A percentile compares a stretch with the other conserved stretches of the same genome.
Conservation (phyloP, 495 filamentous ascomycete genomes). For the Pyronema domesticum region DNA sequence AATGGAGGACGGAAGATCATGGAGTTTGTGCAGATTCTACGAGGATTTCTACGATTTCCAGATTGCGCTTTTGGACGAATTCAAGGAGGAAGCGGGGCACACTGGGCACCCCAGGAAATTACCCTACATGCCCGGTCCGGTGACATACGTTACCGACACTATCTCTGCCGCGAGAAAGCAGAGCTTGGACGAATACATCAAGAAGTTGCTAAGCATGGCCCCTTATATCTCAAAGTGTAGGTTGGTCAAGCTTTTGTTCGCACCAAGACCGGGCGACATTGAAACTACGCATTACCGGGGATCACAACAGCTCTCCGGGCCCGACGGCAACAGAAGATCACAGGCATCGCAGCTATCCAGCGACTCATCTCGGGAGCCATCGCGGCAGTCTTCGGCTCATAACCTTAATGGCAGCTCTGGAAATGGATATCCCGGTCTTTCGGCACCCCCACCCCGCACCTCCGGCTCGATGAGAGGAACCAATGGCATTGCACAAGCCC, state of each 20-base stretch:
- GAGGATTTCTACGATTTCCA: conserved; percentile 99
- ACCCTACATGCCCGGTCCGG: conserved; percentile 97
- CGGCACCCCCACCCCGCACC: conserved; percentile 39
- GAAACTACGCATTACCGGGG: conserved; percentile 48
- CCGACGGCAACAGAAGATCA: conserved; percentile 27
- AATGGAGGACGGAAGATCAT: conserved; percentile 78
- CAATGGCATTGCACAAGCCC: conserved; percentile 28
- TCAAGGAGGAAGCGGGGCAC: conserved; percentile 80
- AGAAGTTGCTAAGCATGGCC: conserved; percentile 68
- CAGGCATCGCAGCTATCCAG: conserved; percentile 34
- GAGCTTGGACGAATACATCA: conserved; percentile 87
- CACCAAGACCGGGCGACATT: conserved; percentile 75
- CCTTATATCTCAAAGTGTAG: conserved; percentile 65
- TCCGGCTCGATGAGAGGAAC: conserved; percentile 41
- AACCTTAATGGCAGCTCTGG: conserved; percentile 41
- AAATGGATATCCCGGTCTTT: conserved; percentile 35
- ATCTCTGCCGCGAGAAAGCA: conserved; percentile 85
- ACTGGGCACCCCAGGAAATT: conserved; percentile 61
- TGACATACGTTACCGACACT: conserved; percentile 92
- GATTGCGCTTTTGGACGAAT: conserved; percentile 82
- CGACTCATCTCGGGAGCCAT: conserved; percentile 35
- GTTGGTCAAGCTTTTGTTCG: conserved; percentile 76
- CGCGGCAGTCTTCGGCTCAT: conserved; percentile 55
- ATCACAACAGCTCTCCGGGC: conserved; percentile 51
- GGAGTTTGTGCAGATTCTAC: conserved; percentile 86